phyloP scores from a whole-genome alignment of 1,284 basidiomycete genomes.

The Ustanciosporium gigantosporum region DNA sequence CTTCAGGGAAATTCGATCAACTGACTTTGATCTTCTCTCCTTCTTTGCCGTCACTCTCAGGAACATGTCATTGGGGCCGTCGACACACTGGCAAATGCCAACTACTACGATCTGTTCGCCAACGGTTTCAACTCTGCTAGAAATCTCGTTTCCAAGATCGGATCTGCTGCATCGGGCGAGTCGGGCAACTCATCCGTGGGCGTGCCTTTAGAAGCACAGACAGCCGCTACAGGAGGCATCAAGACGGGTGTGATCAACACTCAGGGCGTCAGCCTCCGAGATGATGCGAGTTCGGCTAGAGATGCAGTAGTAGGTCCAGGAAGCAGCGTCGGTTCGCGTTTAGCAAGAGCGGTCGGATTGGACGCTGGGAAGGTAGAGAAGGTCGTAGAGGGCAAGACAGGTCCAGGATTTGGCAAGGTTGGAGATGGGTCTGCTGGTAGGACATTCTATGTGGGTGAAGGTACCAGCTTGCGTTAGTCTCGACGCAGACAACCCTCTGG shows the following conservation, averaged over 20 bases:
- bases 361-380: conserved; percentile 25
- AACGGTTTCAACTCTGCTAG: conserved; percentile 28
- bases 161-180: conserved; percentile 1
- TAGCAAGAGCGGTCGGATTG: conserved; percentile 18
- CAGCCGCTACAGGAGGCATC: conserved; percentile 22
- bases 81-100: conserved; percentile 18
- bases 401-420: conserved; percentile 15
- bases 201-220: conserved; percentile 15
- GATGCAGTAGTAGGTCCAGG: conserved; percentile 14
- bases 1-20: background rate
- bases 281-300: conserved; percentile 5
- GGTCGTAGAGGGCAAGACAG: conserved; percentile 27
- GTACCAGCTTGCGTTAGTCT: conserved; percentile 30
- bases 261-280: conserved; percentile 27
- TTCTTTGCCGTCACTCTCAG: background rate
- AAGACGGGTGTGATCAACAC: conserved; percentile 37
- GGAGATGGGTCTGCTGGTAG: conserved; percentile 17
- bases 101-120: conserved; percentile 39
- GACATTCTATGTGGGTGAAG: conserved; percentile 38
- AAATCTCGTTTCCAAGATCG: conserved; percentile 9
- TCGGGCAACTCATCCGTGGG: conserved; percentile 2
- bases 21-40: background rate
- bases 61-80: conserved; percentile 32
- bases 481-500: too few relatives aligned
- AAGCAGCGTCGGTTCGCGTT: conserved; percentile 24